Conservation (phyloP, 345 rosid species). For the Rhodamnia rubescens region DNA sequence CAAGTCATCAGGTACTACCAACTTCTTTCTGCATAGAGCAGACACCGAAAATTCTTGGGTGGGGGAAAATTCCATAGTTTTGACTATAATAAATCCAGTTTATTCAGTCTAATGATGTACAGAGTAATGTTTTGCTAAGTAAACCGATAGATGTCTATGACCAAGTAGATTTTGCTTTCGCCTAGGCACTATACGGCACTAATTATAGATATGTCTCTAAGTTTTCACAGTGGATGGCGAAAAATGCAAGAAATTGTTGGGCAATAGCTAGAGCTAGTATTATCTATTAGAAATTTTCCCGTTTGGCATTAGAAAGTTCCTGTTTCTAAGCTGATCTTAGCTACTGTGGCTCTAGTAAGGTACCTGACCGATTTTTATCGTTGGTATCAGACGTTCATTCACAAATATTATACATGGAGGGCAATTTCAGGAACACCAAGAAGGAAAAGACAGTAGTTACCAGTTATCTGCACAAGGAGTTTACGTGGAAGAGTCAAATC, state of each 20-base stretch:
- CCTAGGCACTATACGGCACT: background rate
- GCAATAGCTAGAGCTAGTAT: background rate
- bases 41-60: background rate
- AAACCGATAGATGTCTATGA: background rate
- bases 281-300: background rate
- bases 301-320: background rate
- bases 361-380: background rate
- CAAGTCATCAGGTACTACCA: background rate
- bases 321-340: background rate
- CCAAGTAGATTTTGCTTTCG: background rate
- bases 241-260: background rate
- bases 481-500: constrained; percentile 83
- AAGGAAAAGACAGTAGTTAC: constrained; percentile 19
- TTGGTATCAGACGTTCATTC: background rate
- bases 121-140: background rate
- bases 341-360: background rate
- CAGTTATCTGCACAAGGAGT: constrained; percentile 60
- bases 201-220: background rate
- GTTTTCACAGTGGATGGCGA: background rate
- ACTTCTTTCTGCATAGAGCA: background rate
- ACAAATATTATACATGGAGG: background rate
- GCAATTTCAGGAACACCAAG: background rate
- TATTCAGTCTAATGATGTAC: background rate
- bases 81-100: background rate
- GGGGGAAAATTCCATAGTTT: background rate